Conservation (phyloP, 768 basidiomycete species). For the Dioszegia crocea region DNA sequence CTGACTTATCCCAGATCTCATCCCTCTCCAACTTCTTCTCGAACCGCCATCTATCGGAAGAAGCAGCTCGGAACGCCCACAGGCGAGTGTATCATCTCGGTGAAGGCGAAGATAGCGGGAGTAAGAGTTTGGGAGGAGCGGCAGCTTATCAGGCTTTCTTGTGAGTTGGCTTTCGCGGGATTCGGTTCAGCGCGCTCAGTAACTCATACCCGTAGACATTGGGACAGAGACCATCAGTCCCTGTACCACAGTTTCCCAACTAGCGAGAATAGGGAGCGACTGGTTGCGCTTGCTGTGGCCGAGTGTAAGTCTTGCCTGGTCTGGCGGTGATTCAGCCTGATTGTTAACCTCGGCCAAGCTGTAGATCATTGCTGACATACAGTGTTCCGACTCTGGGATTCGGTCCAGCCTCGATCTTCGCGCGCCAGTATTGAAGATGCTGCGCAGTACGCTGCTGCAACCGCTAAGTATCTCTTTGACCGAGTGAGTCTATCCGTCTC, state of each 20-base stretch:
- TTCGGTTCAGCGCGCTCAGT: background rate
- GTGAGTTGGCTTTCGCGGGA: constrained; percentile 17
- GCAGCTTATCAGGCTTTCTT: constrained; percentile 48
- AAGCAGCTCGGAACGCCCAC: constrained; percentile 42
- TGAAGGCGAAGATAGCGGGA: constrained; percentile 37
- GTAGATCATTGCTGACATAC: background rate
- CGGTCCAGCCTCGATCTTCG: constrained; percentile 27
- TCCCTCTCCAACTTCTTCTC: constrained; percentile 39
- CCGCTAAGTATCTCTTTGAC: constrained; percentile 44
- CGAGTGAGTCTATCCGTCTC: constrained; percentile 20
- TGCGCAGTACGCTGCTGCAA: constrained; percentile 42
- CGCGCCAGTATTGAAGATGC: constrained; percentile 35
- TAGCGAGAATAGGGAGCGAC: constrained; percentile 42
- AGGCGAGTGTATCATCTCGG: constrained; percentile 34
- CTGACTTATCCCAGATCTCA: constrained; percentile 26
- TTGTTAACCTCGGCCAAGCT: background rate
- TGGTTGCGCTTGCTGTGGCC: constrained; percentile 46
- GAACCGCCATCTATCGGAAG: constrained; percentile 38
- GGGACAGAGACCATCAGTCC: constrained; percentile 45
- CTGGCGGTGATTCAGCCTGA: too few relatives aligned
- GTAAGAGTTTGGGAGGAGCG: constrained; percentile 43
- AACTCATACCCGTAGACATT: constrained; percentile 22
- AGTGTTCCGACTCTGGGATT: constrained; percentile 43
- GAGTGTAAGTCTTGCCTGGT: constrained; percentile 35
- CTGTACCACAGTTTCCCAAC: constrained; percentile 36